These are phyloP conservation scores for Dioscorea zingiberensis DNA, from an alignment of 106 monocot species.

Conservation along the genomic window DNA sequence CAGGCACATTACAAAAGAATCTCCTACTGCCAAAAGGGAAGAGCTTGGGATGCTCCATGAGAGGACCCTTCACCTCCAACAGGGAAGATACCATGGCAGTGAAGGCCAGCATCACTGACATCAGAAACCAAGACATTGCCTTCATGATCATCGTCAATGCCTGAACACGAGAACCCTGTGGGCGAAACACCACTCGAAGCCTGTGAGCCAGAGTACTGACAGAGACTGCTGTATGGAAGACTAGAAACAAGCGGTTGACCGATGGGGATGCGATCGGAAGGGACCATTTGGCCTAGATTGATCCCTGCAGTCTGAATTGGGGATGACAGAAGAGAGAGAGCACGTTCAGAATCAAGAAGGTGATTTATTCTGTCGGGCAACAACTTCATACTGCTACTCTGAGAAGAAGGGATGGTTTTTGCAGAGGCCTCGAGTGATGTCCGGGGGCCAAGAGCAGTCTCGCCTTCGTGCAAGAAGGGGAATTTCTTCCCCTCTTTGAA, in stretches of 20 bases:
- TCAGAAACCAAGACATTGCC: constrained; percentile 34
- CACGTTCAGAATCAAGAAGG: constrained; percentile 63
- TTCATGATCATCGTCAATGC: constrained; percentile 24
- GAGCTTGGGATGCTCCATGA: constrained; percentile 26
- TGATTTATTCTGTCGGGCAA: constrained; percentile 41
- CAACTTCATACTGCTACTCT: constrained; percentile 28
- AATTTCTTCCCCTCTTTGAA: constrained; percentile 48
- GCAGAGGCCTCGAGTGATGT: constrained; percentile 6
- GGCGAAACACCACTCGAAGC: constrained; percentile 29
- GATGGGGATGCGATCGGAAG: constrained; percentile 37
- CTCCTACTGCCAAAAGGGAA: constrained; percentile 59
- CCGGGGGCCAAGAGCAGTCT: constrained; percentile 8
- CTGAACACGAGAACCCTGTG: constrained; percentile 46
- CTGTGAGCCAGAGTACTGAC: constrained; percentile 22
- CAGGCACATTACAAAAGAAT: not conserved
- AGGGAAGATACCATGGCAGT: constrained; percentile 35
- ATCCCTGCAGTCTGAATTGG: constrained; percentile 40
- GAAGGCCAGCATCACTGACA: constrained; percentile 17
- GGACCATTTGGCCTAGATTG: constrained; percentile 38
- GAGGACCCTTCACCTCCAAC: constrained; percentile 35
- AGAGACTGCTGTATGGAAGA: constrained; percentile 17
- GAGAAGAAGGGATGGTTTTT: constrained; percentile 26
- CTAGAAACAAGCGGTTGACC: constrained; percentile 35
- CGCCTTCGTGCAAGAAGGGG: constrained; percentile 36
- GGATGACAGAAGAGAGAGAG: constrained; percentile 99